Evolutionary conservation across 352 stramenopile species (phyloP), one percentile per base, ranked within the genome.

Genomic region (Peronospora tabacina): DNA sequence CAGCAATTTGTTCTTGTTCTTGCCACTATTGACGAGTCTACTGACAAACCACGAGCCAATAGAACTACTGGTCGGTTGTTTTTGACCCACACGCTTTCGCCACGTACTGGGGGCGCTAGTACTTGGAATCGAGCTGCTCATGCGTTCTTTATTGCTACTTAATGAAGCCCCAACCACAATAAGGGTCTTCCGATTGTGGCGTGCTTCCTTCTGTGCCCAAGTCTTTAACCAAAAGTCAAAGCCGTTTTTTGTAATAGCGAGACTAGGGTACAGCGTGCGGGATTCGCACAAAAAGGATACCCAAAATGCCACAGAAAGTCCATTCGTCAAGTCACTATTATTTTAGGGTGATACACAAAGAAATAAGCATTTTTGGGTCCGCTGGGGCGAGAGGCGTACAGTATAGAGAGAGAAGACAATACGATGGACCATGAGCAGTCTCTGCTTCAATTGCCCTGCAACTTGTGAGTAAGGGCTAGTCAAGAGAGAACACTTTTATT

Each of bases 21-120:
- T 85, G n/a, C 32, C 34, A 29, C 61, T 69, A 51, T 32, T 39
- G 28, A 60, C 66, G 49, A 88, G 85, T 45, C 76, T 82, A 60
- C 61, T 68, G 17, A 86, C 62, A 52, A 88, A 80, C 77, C 77
- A 88, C 30, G 70, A 79, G 38, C 72, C 68, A 37, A 85, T 61
- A 44, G 75, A 82, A 33, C 58, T 68, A 52, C 81, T 75, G 46
- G 76, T 55, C 34, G 80, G 57, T 55, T 79, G 58, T 55, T 80
- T 82, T 38, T 85, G 71, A 28, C 73, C 64, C 24, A 73, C 71
- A 32, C 68, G 72, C 63, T 80, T 83, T 51, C 81, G 71, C 45
- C 65, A 74, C 16, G 54, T 48, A 43, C 44, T 61, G 30, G 42
- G n/a, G 19, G 56, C 15, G 15, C 29, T 52, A 1, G n/a, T 22